Conservation (phyloP, 129 eudicot species). For the Silybum marianum region DNA sequence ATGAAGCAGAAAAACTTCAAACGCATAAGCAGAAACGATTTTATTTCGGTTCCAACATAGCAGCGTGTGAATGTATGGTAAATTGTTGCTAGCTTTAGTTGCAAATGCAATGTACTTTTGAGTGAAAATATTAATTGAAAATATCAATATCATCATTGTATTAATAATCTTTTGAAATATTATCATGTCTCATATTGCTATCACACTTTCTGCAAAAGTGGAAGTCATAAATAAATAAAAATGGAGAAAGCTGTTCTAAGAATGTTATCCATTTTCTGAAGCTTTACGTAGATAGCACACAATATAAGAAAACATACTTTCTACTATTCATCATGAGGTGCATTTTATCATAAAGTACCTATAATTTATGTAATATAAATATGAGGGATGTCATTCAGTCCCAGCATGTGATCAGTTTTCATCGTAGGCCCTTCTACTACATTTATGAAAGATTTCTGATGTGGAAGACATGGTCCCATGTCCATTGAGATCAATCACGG, state of each 20-base stretch:
- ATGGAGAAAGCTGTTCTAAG: background rate
- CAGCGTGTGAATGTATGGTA: conserved; percentile 14
- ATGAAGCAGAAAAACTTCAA: background rate
- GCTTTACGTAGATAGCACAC: background rate
- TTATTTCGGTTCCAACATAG: background rate
- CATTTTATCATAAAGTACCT: background rate
- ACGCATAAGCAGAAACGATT: background rate
- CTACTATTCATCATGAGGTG: conserved; percentile 2
- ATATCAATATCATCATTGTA: background rate
- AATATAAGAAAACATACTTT: background rate
- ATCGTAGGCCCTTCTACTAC: background rate
- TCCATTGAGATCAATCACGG: background rate
- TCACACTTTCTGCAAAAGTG: background rate
- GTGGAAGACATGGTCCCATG: conserved; percentile 14
- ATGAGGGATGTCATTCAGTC: background rate
- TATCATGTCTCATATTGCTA: background rate
- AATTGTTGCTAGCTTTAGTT: background rate
- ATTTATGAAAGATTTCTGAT: background rate
- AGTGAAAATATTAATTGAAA: conserved; percentile 8
- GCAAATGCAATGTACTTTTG: conserved; percentile 10
- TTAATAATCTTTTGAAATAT: background rate
- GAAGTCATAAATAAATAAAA: background rate
- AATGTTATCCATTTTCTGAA: background rate
- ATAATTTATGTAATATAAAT: background rate
- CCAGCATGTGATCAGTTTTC: background rate